Percentiles rank a stretch among this genome's conserved stretches.
Conservation (phyloP, 2,329 filamentous ascomycete genomes). For the Fonsecaea nubica region DNA sequence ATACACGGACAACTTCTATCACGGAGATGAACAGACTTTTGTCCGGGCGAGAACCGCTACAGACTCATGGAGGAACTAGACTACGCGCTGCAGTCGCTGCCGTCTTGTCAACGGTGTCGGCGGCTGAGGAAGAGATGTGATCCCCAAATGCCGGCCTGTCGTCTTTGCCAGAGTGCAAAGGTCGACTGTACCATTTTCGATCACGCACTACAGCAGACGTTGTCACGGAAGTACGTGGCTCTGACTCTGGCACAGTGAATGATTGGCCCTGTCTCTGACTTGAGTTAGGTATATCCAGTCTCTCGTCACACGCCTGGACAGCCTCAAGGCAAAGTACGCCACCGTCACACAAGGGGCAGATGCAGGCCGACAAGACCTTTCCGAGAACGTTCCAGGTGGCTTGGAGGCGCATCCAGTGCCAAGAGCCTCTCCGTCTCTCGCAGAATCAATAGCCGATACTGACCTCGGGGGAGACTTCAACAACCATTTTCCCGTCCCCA, state of each 20-base stretch:
- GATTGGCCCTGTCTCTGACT: conserved; percentile 2
- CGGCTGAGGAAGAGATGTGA: conserved; percentile 19
- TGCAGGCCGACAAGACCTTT: conserved; percentile 2
- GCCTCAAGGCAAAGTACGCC: conserved; percentile 15
- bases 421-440: background rate
- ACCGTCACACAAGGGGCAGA: conserved; percentile 3
- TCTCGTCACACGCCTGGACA: conserved; percentile 11
- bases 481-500: conserved; percentile 19
- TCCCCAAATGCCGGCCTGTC: conserved; percentile 18
- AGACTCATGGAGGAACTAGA: conserved; percentile 7
- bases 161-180: conserved; percentile 12
- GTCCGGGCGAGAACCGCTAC: background rate
- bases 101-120: conserved; percentile 15
- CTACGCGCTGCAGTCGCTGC: conserved; percentile 18
- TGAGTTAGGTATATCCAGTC: conserved; percentile 18
- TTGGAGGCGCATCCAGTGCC: background rate
- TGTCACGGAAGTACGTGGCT: conserved; percentile 14
- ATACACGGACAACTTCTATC: background rate
- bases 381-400: background rate
- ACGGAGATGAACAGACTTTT: background rate
- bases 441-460: background rate
- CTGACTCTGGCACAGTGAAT: background rate
- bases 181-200: conserved; percentile 18
- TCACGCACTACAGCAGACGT: conserved; percentile 17
- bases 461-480: conserved; percentile 12